Base-by-base conservation (phyloP, 768 basidiomycete species). In the Pisolithus orientalis region DNA sequence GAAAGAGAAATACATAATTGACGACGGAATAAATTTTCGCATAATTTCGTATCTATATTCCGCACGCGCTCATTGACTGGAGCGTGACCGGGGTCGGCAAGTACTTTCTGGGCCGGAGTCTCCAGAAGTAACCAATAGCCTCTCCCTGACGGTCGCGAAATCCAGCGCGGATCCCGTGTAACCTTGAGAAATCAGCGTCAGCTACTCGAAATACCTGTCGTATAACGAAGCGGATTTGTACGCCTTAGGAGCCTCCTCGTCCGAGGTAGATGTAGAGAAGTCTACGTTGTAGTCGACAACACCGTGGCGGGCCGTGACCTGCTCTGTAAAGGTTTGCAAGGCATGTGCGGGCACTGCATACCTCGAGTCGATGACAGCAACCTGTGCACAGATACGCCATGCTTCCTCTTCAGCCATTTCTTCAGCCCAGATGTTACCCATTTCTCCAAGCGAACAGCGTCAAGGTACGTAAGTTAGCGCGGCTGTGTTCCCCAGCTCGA, bases 291-390 rank as follows among this genome's bases (percentile, higher is more conserved):
- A 94, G 14, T 78, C 75, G 44, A 90, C 88, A 0, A 95, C 96
- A 45, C 80, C 76, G 47, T 91, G 84, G 80, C 98, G 98, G 39
- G 96, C 83, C 1, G 94, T 85, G 24, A 97, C 94, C 70, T 98
- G 98, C 72, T 98, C 96, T 60, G 97, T 80, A 70, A 98, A 94
- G 0, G 87, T 85, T 65, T 97, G 95, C 39, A 99, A 71, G 2
- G 94, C 92, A 27, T 84, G 79, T 0, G 87, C 90, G 56, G 91
- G 90, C 0, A 85, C 84, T 1, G 89, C 83, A 62, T 91, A 94
- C 6, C 75, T 75, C 3, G 86, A 83, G 48, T 59, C 69, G 57
- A 72, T 66, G 31, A 69, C 59, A 10, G 70, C 61, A n/a, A 72
- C 68, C 28, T 73, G 66, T 3, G 72, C 75, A 3, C 68, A 56